Conservation (phyloP, 2,329 filamentous ascomycete genomes). For the Exophiala sp. region DNA sequence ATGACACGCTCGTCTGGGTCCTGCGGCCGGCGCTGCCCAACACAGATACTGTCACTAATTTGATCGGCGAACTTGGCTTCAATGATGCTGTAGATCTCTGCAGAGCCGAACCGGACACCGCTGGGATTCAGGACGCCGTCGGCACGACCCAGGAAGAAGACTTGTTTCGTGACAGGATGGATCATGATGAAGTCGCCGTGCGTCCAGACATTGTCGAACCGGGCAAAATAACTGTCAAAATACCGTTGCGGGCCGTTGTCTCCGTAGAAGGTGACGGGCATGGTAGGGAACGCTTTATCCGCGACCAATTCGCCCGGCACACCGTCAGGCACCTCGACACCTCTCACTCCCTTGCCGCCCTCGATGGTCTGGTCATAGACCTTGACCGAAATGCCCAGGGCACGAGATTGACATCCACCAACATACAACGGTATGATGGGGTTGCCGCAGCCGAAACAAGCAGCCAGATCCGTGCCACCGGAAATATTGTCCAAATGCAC, state of each 20-base stretch:
- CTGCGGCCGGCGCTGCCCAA: conserved; percentile 63
- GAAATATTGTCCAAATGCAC: conserved; percentile 53
- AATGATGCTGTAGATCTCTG: conserved; percentile 95
- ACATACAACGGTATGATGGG: conserved; percentile 61
- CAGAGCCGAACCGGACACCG: conserved; percentile 84
- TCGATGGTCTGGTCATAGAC: conserved; percentile 43
- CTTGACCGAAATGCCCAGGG: conserved; percentile 48
- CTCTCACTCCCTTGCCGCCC: conserved; percentile 39
- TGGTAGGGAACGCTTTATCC: conserved; percentile 65
- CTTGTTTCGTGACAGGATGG: conserved; percentile 60
- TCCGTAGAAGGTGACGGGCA: conserved; percentile 61
- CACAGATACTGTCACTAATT: conserved; percentile 68
- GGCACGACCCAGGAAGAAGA: conserved; percentile 63
- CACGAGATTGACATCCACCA: conserved; percentile 51
- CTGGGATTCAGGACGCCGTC: conserved; percentile 59
- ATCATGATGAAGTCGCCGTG: conserved; percentile 74
- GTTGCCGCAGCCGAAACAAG: conserved; percentile 48
- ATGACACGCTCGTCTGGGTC: conserved; percentile 56
- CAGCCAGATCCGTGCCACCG: conserved; percentile 33
- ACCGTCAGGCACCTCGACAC: conserved; percentile 53
- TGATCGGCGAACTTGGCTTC: conserved; percentile 52
- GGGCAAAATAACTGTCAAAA: conserved; percentile 33
- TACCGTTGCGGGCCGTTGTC: conserved; percentile 52
- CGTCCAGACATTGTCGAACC: conserved; percentile 59
- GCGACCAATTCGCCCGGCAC: conserved; percentile 70